phyloP scores from a whole-genome alignment of 306 rosid genomes.

The Begonia peltatifolia region DNA sequence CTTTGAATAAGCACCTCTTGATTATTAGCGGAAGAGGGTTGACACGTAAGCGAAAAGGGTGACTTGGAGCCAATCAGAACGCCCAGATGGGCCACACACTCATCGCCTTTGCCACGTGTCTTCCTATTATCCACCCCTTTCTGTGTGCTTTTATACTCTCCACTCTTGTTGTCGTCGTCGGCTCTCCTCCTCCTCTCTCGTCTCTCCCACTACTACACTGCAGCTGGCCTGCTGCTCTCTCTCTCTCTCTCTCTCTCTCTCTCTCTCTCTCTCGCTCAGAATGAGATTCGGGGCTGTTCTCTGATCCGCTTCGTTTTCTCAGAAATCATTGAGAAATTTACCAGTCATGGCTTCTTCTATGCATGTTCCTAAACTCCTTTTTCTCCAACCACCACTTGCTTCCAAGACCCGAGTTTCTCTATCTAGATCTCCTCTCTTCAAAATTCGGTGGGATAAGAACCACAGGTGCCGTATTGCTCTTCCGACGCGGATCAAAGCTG shows the following conservation, averaged over 20 bases:
- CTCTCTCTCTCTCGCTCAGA: too few species aligned
- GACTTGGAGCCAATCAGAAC: conserved; percentile 33
- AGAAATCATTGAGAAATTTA: background rate
- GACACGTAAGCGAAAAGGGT: background rate
- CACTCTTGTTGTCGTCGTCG: conserved; percentile 5
- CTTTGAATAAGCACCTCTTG: background rate
- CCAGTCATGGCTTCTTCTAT: conserved; percentile 42
- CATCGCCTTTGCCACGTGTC: conserved; percentile 68
- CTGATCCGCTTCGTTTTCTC: conserved; percentile 9
- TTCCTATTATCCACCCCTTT: conserved; percentile 32
- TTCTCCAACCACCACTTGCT: conserved; percentile 36
- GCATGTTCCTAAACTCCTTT: conserved; percentile 37
- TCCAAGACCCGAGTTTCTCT: conserved; percentile 27
- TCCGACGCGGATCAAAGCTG: conserved; percentile 34
- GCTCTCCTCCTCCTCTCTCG: background rate
- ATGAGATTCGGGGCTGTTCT: conserved; percentile 30
- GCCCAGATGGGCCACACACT: conserved; percentile 11
- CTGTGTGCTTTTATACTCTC: background rate
- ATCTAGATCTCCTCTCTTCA: conserved; percentile 12
- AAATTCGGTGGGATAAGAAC: conserved; percentile 2
- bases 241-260: conserved; percentile 1
- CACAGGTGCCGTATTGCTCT: conserved; percentile 10
- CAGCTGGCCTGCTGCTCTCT: background rate
- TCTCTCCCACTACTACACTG: conserved; percentile 8
- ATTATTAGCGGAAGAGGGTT: background rate